Evolutionary conservation across 192 early-diverging fungal genomes (phyloP), one percentile per base, ranked within the genome.

Genomic region (Entomortierella lignicola): DNA sequence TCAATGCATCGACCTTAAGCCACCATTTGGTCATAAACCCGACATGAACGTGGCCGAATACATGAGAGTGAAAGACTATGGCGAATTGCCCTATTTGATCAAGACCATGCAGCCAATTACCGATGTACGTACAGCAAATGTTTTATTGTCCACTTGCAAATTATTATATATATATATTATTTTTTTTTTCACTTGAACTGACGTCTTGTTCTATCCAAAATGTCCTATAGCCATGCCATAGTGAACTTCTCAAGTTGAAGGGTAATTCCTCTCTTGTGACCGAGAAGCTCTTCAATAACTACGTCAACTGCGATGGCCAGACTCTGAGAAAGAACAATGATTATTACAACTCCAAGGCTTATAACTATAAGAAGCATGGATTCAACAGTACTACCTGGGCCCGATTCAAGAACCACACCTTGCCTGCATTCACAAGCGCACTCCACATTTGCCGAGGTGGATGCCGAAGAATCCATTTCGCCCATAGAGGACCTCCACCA

Each of bases 381-480:
- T 77, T 77, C 72, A 73, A 0, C 72, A 6, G n/a, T 8, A 68
- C 42, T 8, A 20, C 63, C 26, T 77, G 72, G 72, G 62, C 72
- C 50, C 23, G 50, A 18, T 77, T 77, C 47, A n/a, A 65, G 0
- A 77, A 67, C 64, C 57, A 67, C 26, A 77, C 72, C 44, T 39
- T 77, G 58, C 72, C 72, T 20, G 72, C 42, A 47, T 77, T 77
- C 72, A 77, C 65, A 26, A 67, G 54, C 12, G 72, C 60, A 29
- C 72, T 77, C 26, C 72, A 77, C 60, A 63, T 20, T 0, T 77
- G 72, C 65, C 72, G 72, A 30, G 72, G 72, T 55, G 72, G 72
- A 47, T 74, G 72, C 64, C 72, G 72, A 0, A 66, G 47, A 48
- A 61, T 74, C 18, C 72, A 74, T 27, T 66, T 74, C 39, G 34